phyloP scores from a whole-genome alignment of 2,329 filamentous ascomycete genomes.

The Hirsutella thompsonii region DNA sequence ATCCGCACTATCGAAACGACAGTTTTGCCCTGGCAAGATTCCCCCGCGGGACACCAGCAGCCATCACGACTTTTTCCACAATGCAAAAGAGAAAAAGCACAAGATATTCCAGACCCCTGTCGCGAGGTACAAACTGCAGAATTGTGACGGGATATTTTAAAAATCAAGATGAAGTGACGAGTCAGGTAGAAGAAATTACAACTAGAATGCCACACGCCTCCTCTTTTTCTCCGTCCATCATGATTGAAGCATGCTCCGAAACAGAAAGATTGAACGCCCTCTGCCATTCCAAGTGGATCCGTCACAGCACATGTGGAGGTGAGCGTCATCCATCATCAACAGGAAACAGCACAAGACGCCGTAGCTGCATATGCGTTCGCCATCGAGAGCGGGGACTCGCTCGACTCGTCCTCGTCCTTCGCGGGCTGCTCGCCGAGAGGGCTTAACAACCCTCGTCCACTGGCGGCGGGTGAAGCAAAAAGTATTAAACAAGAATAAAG shows the following conservation, averaged over 20 bases:
- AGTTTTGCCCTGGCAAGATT: too few relatives aligned
- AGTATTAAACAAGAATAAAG: constrained; percentile 4
- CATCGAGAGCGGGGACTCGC: background rate
- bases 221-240: background rate
- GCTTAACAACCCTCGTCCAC: background rate
- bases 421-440: background rate
- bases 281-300: background rate
- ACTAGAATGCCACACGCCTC: background rate
- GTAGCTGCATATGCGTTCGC: background rate
- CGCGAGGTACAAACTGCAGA: background rate
- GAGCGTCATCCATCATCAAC: background rate
- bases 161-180: background rate
- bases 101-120: background rate
- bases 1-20: too few relatives aligned
- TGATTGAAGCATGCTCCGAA: background rate
- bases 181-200: background rate
- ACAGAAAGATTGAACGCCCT: background rate
- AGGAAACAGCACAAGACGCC: background rate
- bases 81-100: background rate
- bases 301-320: background rate
- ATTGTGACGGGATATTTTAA: background rate
- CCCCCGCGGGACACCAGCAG: too few relatives aligned
- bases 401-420: background rate
- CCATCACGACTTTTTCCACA: too few relatives aligned
- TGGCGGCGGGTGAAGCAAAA: background rate